phyloP scores from a whole-genome alignment of 2,329 filamentous ascomycete species.

The Waltergamsia citrina region DNA sequence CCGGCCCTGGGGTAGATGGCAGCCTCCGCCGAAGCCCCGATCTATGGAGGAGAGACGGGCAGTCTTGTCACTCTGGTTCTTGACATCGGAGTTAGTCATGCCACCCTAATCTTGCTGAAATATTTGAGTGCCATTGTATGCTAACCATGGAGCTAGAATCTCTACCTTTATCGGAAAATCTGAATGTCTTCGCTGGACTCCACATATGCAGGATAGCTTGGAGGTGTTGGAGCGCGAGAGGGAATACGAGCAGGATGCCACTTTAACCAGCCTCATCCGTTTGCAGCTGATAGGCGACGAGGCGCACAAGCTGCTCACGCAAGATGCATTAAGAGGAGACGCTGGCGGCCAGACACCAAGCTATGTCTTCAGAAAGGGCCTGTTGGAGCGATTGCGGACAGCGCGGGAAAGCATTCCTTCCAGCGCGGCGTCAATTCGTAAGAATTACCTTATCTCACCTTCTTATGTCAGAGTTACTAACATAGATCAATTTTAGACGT shows the following conservation, averaged over 20 bases:
- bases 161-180: constrained; percentile 32
- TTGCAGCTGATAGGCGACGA: constrained; percentile 31
- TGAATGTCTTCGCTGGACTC: constrained; percentile 46
- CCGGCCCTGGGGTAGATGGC: constrained; percentile 20
- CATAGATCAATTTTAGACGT: constrained; percentile 14
- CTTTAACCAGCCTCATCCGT: constrained; percentile 27
- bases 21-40: constrained; percentile 18
- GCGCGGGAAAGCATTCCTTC: constrained; percentile 14
- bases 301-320: constrained; percentile 18
- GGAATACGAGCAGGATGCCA: constrained; percentile 37
- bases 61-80: constrained; percentile 34
- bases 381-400: constrained; percentile 16
- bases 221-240: constrained; percentile 30
- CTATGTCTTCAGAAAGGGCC: constrained; percentile 20
- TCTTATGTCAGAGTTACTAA: too few relatives aligned
- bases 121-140: constrained; percentile 39
- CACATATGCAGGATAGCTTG: constrained; percentile 49
- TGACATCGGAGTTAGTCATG: constrained; percentile 22
- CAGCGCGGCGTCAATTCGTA: constrained; percentile 15
- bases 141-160: too few relatives aligned
- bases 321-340: constrained; percentile 16
- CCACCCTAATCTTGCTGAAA: constrained; percentile 28
- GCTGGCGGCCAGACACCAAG: constrained; percentile 14
- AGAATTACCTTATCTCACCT: constrained; percentile 6
- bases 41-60: constrained; percentile 41